phyloP scores from a whole-genome alignment of 2,329 filamentous ascomycete genomes.

The Hypoxylon sp. region DNA sequence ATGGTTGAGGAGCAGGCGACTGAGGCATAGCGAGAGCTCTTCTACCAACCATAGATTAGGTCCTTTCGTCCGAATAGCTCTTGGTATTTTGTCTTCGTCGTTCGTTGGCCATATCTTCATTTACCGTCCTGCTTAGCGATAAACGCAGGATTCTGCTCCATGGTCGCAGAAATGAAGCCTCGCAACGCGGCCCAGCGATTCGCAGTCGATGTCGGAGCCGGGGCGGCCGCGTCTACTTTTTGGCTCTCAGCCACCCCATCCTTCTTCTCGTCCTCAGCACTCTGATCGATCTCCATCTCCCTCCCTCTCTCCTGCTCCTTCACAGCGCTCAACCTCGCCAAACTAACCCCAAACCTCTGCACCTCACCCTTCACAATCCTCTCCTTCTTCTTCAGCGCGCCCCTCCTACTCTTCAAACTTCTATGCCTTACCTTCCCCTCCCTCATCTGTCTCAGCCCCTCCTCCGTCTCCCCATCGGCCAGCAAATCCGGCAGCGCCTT shows the following conservation, averaged over 20 bases:
- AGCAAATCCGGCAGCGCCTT: constrained; percentile 80
- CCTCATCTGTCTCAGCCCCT: constrained; percentile 55
- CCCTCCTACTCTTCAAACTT: constrained; percentile 80
- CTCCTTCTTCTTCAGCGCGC: constrained; percentile 86
- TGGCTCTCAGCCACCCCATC: constrained; percentile 6
- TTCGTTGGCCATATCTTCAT: constrained; percentile 28
- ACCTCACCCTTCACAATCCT: constrained; percentile 83
- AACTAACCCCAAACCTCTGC: constrained; percentile 84
- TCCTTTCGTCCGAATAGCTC: not conserved
- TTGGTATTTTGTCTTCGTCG: not conserved
- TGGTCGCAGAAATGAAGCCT: constrained; percentile 85
- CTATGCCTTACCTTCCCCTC: constrained; percentile 78
- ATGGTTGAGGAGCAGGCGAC: not conserved
- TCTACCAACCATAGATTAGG: not conserved
- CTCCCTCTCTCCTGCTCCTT: constrained; percentile 35
- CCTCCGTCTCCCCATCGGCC: constrained; percentile 61
- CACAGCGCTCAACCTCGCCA: constrained; percentile 77
- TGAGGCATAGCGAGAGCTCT: not conserved
- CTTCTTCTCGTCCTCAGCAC: constrained; percentile 26
- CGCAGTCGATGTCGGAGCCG: constrained; percentile 57
- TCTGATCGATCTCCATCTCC: constrained; percentile 16
- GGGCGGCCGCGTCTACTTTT: too few species aligned
- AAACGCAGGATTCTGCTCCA: constrained; percentile 90
- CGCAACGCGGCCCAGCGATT: constrained; percentile 85
- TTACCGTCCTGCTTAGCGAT: constrained; percentile 50